A percentile compares a stretch with the other conserved stretches of the same genome.
Conservation (phyloP, 805 yeast genomes). For the Nakazawaea ishiwadae region DNA sequence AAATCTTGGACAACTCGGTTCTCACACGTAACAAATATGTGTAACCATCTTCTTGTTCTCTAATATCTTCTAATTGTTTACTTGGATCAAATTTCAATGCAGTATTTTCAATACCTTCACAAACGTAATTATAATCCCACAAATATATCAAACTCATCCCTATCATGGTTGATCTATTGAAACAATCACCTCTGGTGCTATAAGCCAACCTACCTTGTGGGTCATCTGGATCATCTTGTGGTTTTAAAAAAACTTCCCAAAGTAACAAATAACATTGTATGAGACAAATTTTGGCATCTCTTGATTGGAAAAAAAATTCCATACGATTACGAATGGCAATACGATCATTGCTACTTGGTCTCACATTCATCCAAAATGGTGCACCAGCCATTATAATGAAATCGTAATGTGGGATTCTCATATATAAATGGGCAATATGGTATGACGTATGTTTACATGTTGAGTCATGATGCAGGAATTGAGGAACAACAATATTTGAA, state of each 20-base stretch:
- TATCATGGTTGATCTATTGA: conserved; percentile 37
- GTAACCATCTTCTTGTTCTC: conserved; percentile 45
- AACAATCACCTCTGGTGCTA: conserved; percentile 30
- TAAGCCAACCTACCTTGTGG: conserved; percentile 3
- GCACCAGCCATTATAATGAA: conserved; percentile 78
- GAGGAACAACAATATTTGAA: conserved; percentile 17
- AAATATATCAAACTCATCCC: conserved; percentile 38
- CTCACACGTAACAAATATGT: conserved; percentile 46
- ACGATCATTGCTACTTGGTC: conserved; percentile 47
- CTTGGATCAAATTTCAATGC: conserved; percentile 22
- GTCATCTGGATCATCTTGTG: conserved; percentile 31
- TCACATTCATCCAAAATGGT: conserved; percentile 73
- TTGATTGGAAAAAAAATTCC: conserved; percentile 43
- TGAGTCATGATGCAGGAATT: conserved; percentile 32
- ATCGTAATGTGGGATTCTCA: conserved; percentile 73
- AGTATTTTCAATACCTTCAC: conserved; percentile 41
- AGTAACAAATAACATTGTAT: conserved; percentile 59
- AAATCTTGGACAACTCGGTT: conserved; percentile 29
- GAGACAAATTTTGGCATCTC: conserved; percentile 46
- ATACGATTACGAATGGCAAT: conserved; percentile 39
- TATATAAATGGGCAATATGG: conserved; percentile 68
- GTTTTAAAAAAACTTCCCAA: conserved; percentile 56
- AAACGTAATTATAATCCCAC: conserved; percentile 48
- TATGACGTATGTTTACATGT: conserved; percentile 64
- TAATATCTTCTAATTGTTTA: conserved; percentile 16